These are phyloP conservation scores for Chloromonas sp. DNA, from an alignment of 163 green algal species.

Conservation along the genomic window DNA sequence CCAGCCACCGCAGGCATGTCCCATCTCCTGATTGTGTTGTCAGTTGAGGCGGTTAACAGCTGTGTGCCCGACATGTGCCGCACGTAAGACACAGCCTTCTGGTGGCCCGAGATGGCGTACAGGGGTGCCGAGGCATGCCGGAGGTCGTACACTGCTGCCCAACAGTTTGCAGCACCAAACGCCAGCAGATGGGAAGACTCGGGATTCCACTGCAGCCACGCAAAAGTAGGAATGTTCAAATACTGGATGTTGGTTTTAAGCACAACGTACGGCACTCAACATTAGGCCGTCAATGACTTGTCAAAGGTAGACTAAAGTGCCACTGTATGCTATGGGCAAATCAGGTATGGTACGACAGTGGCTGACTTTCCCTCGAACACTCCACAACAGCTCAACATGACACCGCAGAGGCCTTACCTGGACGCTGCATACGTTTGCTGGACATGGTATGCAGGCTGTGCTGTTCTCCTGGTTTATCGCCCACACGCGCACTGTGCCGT, in stretches of 20 bases:
- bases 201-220: conserved; percentile 55
- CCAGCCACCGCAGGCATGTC: conserved; percentile 21
- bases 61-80: conserved; percentile 41
- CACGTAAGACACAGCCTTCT: conserved; percentile 75
- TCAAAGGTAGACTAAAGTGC: too few relatives aligned
- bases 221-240: too few relatives aligned
- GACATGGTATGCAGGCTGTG: not conserved
- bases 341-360: too few relatives aligned
- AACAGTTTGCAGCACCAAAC: conserved; percentile 64
- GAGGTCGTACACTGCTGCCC: conserved; percentile 68
- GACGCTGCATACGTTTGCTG: conserved; percentile 75
- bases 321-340: too few relatives aligned
- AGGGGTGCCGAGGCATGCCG: conserved; percentile 21
- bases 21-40: conserved; percentile 72
- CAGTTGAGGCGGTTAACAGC: conserved; percentile 73
- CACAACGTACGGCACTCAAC: too few relatives aligned
- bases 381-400: too few relatives aligned
- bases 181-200: conserved; percentile 59
- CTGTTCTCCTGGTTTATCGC: conserved; percentile 36
- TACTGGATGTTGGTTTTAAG: too few relatives aligned
- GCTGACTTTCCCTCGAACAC: too few relatives aligned
- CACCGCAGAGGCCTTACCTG: too few relatives aligned
- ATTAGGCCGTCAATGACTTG: too few relatives aligned
- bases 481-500: conserved; percentile 65
- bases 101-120: conserved; percentile 29